Base-by-base conservation (phyloP, 805 yeast species). In the Komagataella pseudopastoris region DNA sequence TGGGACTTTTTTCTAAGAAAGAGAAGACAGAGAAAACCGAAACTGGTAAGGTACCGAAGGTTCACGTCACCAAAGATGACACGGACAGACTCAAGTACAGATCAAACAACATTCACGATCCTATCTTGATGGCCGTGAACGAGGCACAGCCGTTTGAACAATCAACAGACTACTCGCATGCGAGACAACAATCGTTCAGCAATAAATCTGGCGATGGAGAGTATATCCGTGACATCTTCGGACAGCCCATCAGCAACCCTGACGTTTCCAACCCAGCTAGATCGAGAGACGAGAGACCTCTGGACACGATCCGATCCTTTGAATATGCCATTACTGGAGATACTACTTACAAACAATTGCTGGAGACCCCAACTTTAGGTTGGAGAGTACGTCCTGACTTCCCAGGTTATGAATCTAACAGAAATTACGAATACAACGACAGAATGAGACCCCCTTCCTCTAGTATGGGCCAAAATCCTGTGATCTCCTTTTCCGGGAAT, bases 311-410 rank as follows among this genome's bases (percentile, higher is more conserved):
- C 60, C 76, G 98, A 59, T 76, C 87, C 4, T 93, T 93, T 67
- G 98, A 93, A 71, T 93, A 84, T 63, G 83, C 97, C 44, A 89
- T 93, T 56, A 88, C 96, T 6, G 96, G 96, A 50, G 99, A 93
- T 66, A 69, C 75, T 53, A 67, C 78, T 10, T 84, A 86, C 71
- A 80, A 83, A 51, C 93, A 88, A 52, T 88, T 86, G 59, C 72
- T 88, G 60, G 97, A 90, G 67, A 75, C 90, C 3, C 78, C 78
- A 6, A 72, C 79, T 17, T 75, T 85, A 47, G 98, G 97, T 14
- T 90, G 95, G 84, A 80, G 85, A 51, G 87, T 88, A 7, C 80
- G 97, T 71, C 76, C 85, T 56, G 85, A 79, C 66, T 88, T 85
- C 77, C 84, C 80, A 43, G 68, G 70, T 63, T 77, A 72, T 57